Conservation (phyloP, 2,329 filamentous ascomycete species). For the Pseudogymnoascus sp. region DNA sequence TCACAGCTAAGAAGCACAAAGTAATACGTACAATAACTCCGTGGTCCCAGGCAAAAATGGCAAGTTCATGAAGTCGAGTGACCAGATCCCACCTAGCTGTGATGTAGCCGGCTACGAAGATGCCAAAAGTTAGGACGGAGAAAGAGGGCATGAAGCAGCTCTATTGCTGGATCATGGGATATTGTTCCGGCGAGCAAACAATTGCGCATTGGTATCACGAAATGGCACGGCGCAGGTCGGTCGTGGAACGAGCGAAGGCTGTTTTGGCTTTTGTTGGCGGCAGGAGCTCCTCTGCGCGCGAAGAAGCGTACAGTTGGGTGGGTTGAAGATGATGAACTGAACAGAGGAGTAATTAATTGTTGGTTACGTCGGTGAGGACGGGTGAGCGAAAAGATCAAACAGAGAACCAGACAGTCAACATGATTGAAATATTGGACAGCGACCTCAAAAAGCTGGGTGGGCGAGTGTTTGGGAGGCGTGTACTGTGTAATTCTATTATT, state of each 20-base stretch:
- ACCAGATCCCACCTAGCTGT: slow-evolving; percentile 98
- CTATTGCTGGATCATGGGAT: slow-evolving; percentile 21
- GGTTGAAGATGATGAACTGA: neutral
- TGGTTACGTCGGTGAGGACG: neutral
- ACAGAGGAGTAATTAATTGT: neutral
- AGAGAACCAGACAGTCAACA: neutral
- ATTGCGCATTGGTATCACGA: slow-evolving; percentile 8
- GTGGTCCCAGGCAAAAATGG: slow-evolving; percentile 97
- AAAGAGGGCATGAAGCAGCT: slow-evolving; percentile 78
- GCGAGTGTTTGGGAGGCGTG: neutral
- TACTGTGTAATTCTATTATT: slow-evolving; percentile 9
- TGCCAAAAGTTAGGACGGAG: slow-evolving; percentile 88
- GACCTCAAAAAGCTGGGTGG: neutral
- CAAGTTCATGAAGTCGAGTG: slow-evolving; percentile 91
- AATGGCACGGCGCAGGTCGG: neutral
- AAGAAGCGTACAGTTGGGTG: neutral
- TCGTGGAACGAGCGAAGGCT: neutral
- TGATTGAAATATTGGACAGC: neutral
- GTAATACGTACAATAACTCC: slow-evolving; percentile 72
- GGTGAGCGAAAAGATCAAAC: neutral
- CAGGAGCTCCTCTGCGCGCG: neutral
- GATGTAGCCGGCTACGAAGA: slow-evolving; percentile 99
- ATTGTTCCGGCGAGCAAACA: neutral
- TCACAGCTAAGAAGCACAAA: neutral
- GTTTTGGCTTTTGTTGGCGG: neutral